A percentile compares a stretch with the other conserved stretches of the same genome.
phyloP scores from a whole-genome alignment of 176 grass and related monocot species.

The Musa acuminata region DNA sequence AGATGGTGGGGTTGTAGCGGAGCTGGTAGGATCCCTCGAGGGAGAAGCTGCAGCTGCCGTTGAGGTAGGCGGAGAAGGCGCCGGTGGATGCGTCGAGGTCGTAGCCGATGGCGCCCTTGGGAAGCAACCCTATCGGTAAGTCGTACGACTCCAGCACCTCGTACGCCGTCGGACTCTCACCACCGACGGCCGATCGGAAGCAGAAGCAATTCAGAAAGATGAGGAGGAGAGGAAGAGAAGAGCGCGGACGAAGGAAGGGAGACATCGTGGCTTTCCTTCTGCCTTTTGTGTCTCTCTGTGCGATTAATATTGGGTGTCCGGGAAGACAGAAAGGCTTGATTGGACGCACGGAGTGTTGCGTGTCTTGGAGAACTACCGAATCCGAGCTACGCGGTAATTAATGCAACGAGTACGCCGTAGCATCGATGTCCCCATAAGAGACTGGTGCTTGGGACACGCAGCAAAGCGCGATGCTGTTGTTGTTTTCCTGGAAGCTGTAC shows the following conservation, averaged over 20 bases:
- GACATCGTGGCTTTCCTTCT: not conserved
- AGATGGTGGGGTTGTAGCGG: conserved; percentile 57
- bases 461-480: too few relatives aligned
- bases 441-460: too few relatives aligned
- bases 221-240: conserved; percentile 19
- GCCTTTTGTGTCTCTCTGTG: not conserved
- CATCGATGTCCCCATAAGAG: too few relatives aligned
- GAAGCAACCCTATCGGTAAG: conserved; percentile 75
- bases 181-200: not conserved
- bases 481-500: too few relatives aligned
- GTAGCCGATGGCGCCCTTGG: conserved; percentile 55
- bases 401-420: too few relatives aligned
- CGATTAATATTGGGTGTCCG: too few relatives aligned
- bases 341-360: too few relatives aligned
- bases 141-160: conserved; percentile 54
- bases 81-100: conserved; percentile 50
- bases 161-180: conserved; percentile 51
- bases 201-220: not conserved
- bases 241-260: conserved; percentile 15
- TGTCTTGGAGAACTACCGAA: too few relatives aligned
- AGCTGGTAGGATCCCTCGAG: conserved; percentile 83
- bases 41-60: conserved; percentile 56
- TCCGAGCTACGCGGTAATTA: too few relatives aligned
- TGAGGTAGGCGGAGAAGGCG: conserved; percentile 59
- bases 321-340: too few relatives aligned